These are phyloP conservation scores for Neobulgaria alba DNA, from an alignment of 2,329 filamentous ascomycete species.

Conservation along the genomic window DNA sequence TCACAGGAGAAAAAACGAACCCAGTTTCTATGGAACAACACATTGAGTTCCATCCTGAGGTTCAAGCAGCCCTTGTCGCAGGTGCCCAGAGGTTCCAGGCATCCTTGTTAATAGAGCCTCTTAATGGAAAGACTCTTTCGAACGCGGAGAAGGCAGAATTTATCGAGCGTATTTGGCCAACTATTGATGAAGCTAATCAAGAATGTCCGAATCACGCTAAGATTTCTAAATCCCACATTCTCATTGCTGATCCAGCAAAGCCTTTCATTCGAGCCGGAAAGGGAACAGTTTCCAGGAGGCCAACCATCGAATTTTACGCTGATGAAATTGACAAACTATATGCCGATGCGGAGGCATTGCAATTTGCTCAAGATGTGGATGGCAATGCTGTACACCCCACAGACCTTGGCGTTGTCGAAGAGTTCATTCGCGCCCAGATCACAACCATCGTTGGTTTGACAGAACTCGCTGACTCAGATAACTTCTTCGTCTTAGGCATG, in stretches of 20 bases:
- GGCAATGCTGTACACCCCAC: background rate
- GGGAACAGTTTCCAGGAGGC: slow-evolving; percentile 30
- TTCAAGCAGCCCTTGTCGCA: slow-evolving; percentile 17
- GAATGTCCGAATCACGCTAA: slow-evolving; percentile 24
- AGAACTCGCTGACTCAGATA: background rate
- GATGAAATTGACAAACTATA: slow-evolving; percentile 31
- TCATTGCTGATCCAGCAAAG: slow-evolving; percentile 27
- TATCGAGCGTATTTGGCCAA: slow-evolving; percentile 25
- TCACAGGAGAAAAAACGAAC: slow-evolving; percentile 10
- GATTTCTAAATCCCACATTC: slow-evolving; percentile 24
- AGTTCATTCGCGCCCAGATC: background rate
- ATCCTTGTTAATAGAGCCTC: slow-evolving; percentile 9
- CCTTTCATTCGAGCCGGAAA: slow-evolving; percentile 31
- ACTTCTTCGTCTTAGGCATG: background rate
- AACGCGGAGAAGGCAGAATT: background rate
- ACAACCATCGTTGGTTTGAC: background rate
- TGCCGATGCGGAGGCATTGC: slow-evolving; percentile 1
- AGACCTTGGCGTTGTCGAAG: background rate
- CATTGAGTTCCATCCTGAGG: slow-evolving; percentile 29
- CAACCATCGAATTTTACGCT: slow-evolving; percentile 26
- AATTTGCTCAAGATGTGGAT: background rate
- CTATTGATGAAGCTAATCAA: slow-evolving; percentile 27
- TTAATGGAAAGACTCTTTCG: background rate
- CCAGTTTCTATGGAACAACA: slow-evolving; percentile 28
- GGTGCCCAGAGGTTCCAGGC: slow-evolving; percentile 6